Conservation (phyloP, 495 filamentous ascomycete species). For the Aspergillus homomorphus region DNA sequence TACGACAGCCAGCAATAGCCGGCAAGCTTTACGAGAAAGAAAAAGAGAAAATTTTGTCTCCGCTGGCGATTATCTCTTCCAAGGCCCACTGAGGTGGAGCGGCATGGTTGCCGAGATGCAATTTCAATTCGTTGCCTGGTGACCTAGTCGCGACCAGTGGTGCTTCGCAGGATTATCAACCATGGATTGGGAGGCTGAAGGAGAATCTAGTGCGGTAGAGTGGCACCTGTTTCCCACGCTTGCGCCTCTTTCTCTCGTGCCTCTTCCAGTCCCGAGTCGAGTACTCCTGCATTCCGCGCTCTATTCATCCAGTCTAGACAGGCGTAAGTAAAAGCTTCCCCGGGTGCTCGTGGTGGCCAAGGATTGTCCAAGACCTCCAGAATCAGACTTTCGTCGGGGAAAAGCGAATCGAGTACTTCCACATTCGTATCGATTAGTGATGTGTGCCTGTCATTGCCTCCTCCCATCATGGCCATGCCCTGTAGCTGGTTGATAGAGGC, state of each 20-base stretch:
- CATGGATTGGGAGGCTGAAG: constrained; percentile 6
- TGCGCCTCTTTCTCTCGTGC: neutral
- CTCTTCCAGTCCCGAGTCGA: neutral
- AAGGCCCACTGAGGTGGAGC: constrained; percentile 13
- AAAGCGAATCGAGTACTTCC: neutral
- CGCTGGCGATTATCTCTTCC: constrained; percentile 3
- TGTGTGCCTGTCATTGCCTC: neutral
- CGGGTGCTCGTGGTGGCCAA: neutral
- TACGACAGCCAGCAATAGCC: neutral
- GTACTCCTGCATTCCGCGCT: neutral
- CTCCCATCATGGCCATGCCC: neutral
- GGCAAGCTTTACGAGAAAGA: constrained; percentile 10
- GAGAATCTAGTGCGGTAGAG: neutral
- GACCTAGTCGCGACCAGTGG: constrained; percentile 8
- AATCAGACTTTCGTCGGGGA: neutral
- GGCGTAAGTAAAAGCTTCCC: neutral
- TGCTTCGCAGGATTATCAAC: neutral
- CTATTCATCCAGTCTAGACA: neutral
- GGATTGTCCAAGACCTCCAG: neutral
- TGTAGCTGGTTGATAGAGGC: neutral
- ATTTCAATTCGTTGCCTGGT: neutral
- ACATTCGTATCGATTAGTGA: neutral
- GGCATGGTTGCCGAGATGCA: neutral
- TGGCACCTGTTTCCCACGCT: neutral
- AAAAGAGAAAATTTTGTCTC: constrained; percentile 15